Evolutionary conservation across 768 basidiomycete species (phyloP).

Genomic region (Auricularia cornea): DNA sequence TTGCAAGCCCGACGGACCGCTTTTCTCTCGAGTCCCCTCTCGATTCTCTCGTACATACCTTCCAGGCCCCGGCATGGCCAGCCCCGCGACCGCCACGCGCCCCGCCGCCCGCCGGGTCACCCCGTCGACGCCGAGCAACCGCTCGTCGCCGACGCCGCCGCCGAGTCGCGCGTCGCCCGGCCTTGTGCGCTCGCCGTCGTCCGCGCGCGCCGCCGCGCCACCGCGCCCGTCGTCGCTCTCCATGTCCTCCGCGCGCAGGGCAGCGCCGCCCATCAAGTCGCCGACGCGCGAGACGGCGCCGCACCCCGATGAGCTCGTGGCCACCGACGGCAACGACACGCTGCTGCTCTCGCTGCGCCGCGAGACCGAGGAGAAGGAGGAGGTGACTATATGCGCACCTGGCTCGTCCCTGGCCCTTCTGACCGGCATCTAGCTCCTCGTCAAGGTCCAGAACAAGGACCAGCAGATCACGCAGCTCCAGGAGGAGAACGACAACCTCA

Average conservation of each 20-base stretch:
- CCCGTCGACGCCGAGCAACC: not conserved
- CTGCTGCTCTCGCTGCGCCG: slow-evolving; percentile 58
- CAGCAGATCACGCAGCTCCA: slow-evolving; percentile 53
- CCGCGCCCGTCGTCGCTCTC: not conserved
- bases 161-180: not conserved
- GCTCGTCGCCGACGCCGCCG: not conserved
- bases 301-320: not conserved
- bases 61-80: not conserved
- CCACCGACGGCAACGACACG: slow-evolving; percentile 27
- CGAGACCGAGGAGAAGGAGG: slow-evolving; percentile 76
- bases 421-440: slow-evolving; percentile 45
- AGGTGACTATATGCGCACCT: slow-evolving; percentile 32
- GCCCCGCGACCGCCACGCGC: not conserved
- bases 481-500: slow-evolving; percentile 55
- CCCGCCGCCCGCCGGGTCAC: not conserved
- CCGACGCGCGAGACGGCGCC: not conserved
- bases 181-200: not conserved
- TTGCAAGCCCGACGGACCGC: no score
- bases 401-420: not conserved
- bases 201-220: not conserved
- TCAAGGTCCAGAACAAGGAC: slow-evolving; percentile 74
- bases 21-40: no score
- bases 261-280: slow-evolving; percentile 3
- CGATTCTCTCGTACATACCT: no score
- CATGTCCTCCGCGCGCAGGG: not conserved